Evolutionary conservation across 2,329 filamentous ascomycete species (phyloP).

Genomic region (Metarhizium brunneum): DNA sequence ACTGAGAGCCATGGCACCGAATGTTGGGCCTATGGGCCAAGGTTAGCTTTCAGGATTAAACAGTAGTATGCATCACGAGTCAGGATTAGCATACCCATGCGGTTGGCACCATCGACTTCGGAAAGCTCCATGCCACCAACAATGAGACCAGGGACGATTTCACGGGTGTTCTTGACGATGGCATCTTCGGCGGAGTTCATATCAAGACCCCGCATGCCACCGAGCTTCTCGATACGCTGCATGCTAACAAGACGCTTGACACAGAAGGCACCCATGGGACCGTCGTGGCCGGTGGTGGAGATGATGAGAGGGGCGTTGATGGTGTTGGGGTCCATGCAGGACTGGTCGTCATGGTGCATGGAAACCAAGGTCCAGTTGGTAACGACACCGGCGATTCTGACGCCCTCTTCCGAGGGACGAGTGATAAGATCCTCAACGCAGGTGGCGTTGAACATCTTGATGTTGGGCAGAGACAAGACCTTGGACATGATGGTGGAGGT

Average conservation of each 20-base stretch:
- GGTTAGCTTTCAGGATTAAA: not conserved
- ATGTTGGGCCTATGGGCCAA: slow-evolving; percentile 50
- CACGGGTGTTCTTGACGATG: slow-evolving; percentile 84
- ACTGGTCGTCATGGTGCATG: slow-evolving; percentile 82
- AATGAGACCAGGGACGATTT: slow-evolving; percentile 79
- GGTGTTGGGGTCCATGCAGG: slow-evolving; percentile 95
- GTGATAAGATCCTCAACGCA: slow-evolving; percentile 90
- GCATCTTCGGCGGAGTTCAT: slow-evolving; percentile 90
- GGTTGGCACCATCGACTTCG: slow-evolving; percentile 83
- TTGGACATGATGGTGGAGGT: slow-evolving; percentile 78
- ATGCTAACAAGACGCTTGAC: slow-evolving; percentile 89
- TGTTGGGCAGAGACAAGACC: slow-evolving; percentile 76
- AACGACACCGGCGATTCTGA: slow-evolving; percentile 80
- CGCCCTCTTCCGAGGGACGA: slow-evolving; percentile 44
- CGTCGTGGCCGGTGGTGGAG: slow-evolving; percentile 86
- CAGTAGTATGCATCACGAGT: not conserved
- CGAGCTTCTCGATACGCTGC: slow-evolving; percentile 72
- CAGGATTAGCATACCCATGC: slow-evolving; percentile 54
- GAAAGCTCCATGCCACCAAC: slow-evolving; percentile 93
- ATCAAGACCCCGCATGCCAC: slow-evolving; percentile 87
- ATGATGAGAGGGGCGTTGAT: slow-evolving; percentile 88
- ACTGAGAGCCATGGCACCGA: slow-evolving; percentile 79
- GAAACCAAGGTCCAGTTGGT: slow-evolving; percentile 93
- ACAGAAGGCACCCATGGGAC: slow-evolving; percentile 81
- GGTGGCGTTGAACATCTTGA: slow-evolving; percentile 95